These are phyloP conservation scores for Penicillium occitanis DNA, from an alignment of 2,329 filamentous ascomycete species.

Conservation along the genomic window DNA sequence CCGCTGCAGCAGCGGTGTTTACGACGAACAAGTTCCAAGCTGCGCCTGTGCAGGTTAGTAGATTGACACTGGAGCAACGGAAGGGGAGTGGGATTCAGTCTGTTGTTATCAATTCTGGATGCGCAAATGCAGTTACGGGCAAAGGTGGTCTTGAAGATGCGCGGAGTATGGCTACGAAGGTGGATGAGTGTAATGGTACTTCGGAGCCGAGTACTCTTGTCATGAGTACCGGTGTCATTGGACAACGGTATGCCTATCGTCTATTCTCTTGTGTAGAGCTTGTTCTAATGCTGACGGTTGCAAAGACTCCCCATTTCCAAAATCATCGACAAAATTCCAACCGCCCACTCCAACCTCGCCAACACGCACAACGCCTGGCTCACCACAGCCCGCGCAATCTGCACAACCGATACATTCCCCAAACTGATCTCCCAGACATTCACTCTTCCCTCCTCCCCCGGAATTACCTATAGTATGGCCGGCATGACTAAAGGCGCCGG, in stretches of 20 bases:
- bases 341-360: slow-evolving; percentile 69
- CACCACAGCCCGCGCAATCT: slow-evolving; percentile 82
- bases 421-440: slow-evolving; percentile 88
- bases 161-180: slow-evolving; percentile 73
- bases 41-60: slow-evolving; percentile 85
- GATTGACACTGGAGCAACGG: slow-evolving; percentile 66
- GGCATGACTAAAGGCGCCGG: slow-evolving; percentile 98
- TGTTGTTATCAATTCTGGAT: slow-evolving; percentile 91
- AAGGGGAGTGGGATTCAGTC: slow-evolving; percentile 70
- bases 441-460: slow-evolving; percentile 74
- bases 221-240: slow-evolving; percentile 98
- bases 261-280: not conserved
- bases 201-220: slow-evolving; percentile 70
- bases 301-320: slow-evolving; percentile 80
- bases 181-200: slow-evolving; percentile 65
- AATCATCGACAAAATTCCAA: slow-evolving; percentile 79
- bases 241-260: slow-evolving; percentile 65
- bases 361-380: slow-evolving; percentile 84
- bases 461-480: slow-evolving; percentile 75
- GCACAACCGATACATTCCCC: slow-evolving; percentile 97
- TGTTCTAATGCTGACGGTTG: not conserved
- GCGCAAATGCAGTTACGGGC: slow-evolving; percentile 95
- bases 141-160: slow-evolving; percentile 88
- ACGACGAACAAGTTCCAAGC: slow-evolving; percentile 99
- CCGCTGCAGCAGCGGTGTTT: slow-evolving; percentile 87